These are phyloP conservation scores for Umbelopsis isabellina DNA, from an alignment of 192 early-diverging fungal genomes.

Conservation along the genomic window DNA sequence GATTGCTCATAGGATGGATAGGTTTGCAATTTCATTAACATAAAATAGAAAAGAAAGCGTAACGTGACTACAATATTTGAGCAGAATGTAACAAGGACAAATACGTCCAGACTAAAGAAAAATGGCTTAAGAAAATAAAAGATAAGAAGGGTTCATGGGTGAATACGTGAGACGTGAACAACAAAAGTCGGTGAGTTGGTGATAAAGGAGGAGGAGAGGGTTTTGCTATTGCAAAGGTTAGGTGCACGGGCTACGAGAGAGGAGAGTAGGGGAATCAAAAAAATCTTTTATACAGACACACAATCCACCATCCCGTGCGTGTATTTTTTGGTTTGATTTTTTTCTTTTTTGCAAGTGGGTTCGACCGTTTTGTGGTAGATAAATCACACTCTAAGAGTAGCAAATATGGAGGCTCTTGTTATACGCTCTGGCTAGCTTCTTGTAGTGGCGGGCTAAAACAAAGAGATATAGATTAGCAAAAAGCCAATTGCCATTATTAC, in stretches of 20 bases:
- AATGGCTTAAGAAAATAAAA: neutral
- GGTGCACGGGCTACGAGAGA: too few relatives aligned
- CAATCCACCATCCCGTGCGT: too few relatives aligned
- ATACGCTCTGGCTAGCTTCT: slow-evolving; percentile 3
- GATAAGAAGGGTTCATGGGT: neutral
- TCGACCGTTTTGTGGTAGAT: neutral
- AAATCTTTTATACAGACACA: too few relatives aligned
- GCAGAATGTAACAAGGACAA: slow-evolving; percentile 20
- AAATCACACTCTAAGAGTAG: neutral
- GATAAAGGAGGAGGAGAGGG: too few relatives aligned
- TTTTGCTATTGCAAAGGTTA: too few relatives aligned
- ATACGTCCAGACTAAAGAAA: neutral
- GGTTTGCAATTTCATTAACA: neutral
- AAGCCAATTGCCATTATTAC: neutral
- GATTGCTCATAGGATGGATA: neutral
- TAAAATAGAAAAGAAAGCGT: neutral
- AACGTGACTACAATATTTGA: slow-evolving; percentile 9
- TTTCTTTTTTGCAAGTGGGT: too few relatives aligned
- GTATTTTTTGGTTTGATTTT: too few relatives aligned
- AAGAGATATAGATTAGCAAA: neutral
- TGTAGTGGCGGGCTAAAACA: slow-evolving; percentile 3
- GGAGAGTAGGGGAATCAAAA: too few relatives aligned
- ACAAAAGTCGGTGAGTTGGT: too few relatives aligned
- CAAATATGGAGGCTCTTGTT: neutral
- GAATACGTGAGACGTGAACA: neutral